A percentile compares a stretch with the other conserved stretches of the same genome.
Conservation (phyloP, 805 yeast genomes). For the Candida sakaeoensis region DNA sequence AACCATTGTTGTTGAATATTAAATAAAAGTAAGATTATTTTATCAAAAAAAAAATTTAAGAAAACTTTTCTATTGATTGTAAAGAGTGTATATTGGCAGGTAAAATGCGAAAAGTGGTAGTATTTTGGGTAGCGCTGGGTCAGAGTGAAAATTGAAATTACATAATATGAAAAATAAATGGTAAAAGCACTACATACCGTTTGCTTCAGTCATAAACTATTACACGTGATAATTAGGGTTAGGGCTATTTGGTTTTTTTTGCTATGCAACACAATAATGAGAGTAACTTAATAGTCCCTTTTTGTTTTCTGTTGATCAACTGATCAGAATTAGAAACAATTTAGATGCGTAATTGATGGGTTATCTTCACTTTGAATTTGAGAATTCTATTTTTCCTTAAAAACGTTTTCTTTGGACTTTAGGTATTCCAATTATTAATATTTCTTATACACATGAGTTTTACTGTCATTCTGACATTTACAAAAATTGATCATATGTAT, state of each 20-base stretch:
- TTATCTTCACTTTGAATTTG: too few relatives aligned
- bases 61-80: slow-evolving; percentile 1
- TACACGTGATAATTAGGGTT: neutral
- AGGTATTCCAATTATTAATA: too few relatives aligned
- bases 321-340: too few relatives aligned
- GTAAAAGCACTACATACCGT: neutral
- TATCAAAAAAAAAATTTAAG: neutral
- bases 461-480: too few relatives aligned
- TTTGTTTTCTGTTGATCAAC: too few relatives aligned
- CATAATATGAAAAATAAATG: neutral
- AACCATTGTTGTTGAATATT: slow-evolving; percentile 59
- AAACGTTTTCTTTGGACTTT: too few relatives aligned
- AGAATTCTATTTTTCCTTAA: too few relatives aligned
- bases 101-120: neutral
- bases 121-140: slow-evolving; percentile 1
- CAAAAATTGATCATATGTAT: too few relatives aligned
- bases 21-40: slow-evolving; percentile 8
- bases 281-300: too few relatives aligned
- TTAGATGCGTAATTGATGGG: too few relatives aligned
- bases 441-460: too few relatives aligned
- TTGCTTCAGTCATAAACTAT: neutral
- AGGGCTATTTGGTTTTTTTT: neutral
- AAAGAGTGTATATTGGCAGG: neutral
- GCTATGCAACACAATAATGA: too few relatives aligned
- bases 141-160: neutral